Evolutionary conservation across 331 rosid species (phyloP).

Genomic region (Telfairia occidentalis): DNA sequence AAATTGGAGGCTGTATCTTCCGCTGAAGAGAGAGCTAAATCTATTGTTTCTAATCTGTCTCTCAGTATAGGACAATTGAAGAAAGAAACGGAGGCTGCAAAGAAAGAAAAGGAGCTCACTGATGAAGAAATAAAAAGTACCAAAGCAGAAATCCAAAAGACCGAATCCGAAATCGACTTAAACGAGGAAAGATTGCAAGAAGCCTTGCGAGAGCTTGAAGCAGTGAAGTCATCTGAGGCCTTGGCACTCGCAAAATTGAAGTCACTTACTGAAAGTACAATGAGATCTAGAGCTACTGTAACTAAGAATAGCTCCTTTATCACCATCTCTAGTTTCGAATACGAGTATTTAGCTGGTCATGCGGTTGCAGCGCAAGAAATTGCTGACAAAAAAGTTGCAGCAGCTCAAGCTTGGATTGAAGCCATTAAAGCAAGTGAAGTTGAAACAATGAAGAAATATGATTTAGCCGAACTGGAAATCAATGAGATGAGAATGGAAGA

Average conservation of each 20-base stretch:
- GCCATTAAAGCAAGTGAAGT: conserved; percentile 85
- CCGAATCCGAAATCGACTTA: conserved; percentile 44
- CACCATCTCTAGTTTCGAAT: conserved; percentile 71
- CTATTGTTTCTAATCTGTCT: conserved; percentile 40
- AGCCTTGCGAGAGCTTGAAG: conserved; percentile 58
- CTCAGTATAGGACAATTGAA: conserved; percentile 45
- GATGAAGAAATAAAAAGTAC: conserved; percentile 32
- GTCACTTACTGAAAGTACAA: conserved; percentile 35
- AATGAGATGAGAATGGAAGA: conserved; percentile 36
- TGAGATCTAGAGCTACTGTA: conserved; percentile 44
- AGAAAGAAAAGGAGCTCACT: conserved; percentile 35
- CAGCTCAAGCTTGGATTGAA: conserved; percentile 75
- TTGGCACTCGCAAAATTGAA: conserved; percentile 53
- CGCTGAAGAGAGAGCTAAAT: conserved; percentile 54
- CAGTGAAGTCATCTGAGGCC: conserved; percentile 45
- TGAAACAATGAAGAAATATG: conserved; percentile 48
- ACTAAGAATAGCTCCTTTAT: conserved; percentile 44
- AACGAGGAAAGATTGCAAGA: conserved; percentile 52
- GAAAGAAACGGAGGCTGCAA: conserved; percentile 41
- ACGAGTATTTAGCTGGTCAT: conserved; percentile 54
- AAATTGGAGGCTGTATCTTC: conserved; percentile 58
- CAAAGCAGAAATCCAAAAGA: conserved; percentile 34
- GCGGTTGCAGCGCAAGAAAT: conserved; percentile 63
- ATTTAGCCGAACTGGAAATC: conserved; percentile 42
- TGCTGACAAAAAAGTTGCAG: conserved; percentile 77